Evolutionary conservation across 805 yeast species (phyloP).

Genomic region (Yarrowia sp.): DNA sequence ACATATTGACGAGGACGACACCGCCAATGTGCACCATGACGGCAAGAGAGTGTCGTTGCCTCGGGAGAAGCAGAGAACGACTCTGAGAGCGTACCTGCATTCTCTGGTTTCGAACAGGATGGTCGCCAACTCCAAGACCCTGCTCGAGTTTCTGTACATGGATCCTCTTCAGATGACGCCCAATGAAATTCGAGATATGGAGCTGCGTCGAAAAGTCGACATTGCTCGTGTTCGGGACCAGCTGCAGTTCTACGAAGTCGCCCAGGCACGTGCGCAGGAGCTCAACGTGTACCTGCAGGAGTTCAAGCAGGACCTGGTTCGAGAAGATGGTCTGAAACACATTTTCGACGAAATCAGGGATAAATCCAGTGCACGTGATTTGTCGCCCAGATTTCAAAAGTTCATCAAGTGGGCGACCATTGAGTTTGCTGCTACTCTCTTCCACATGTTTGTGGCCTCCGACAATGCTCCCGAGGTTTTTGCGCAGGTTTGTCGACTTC

Average conservation of each 20-base stretch:
- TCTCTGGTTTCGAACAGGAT: constrained; percentile 61
- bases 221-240: constrained; percentile 66
- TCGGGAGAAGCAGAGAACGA: constrained; percentile 78
- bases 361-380: constrained; percentile 59
- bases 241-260: constrained; percentile 72
- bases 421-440: constrained; percentile 83
- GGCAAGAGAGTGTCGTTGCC: constrained; percentile 52
- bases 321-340: constrained; percentile 62
- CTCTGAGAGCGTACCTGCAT: constrained; percentile 75
- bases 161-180: constrained; percentile 53
- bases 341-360: constrained; percentile 72
- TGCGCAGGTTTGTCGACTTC: constrained; percentile 72
- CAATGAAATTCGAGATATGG: constrained; percentile 62
- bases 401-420: constrained; percentile 84
- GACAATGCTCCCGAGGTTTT: constrained; percentile 82
- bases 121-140: constrained; percentile 59
- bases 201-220: constrained; percentile 67
- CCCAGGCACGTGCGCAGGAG: constrained; percentile 61
- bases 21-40: constrained; percentile 33
- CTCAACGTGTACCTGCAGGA: constrained; percentile 65
- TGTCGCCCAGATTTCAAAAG: constrained; percentile 70
- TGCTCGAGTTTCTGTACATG: constrained; percentile 61
- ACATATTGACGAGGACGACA: constrained; percentile 43
- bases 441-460: constrained; percentile 77
- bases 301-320: constrained; percentile 62